Conservation (phyloP, 2,329 filamentous ascomycete species). For the Drechslera avenae region DNA sequence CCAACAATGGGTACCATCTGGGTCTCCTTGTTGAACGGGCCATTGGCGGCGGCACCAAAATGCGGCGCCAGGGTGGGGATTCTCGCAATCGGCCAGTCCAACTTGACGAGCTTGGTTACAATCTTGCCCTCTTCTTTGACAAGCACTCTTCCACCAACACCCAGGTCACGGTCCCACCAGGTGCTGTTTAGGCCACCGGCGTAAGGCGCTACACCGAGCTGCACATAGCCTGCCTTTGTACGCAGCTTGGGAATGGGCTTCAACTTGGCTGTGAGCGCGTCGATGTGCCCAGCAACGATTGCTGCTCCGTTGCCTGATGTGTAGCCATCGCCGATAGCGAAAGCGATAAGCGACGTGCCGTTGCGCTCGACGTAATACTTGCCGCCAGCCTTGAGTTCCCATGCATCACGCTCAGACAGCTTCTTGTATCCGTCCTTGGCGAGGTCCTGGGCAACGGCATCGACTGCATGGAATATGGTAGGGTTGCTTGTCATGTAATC, state of each 20-base stretch:
- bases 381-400: constrained; percentile 80
- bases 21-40: constrained; percentile 83
- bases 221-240: constrained; percentile 82
- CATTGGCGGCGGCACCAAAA: constrained; percentile 74
- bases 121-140: constrained; percentile 83
- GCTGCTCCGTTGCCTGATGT: constrained; percentile 83
- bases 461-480: constrained; percentile 89
- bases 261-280: constrained; percentile 84
- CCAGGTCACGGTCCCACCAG: constrained; percentile 97
- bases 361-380: constrained; percentile 92
- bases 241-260: constrained; percentile 89
- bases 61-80: constrained; percentile 93
- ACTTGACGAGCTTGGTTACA: constrained; percentile 79
- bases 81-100: constrained; percentile 89
- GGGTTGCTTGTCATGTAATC: constrained; percentile 88
- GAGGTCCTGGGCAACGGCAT: constrained; percentile 76
- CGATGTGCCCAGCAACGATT: constrained; percentile 90
- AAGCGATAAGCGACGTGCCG: constrained; percentile 82
- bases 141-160: constrained; percentile 86
- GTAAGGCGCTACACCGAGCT: constrained; percentile 91
- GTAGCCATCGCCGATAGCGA: constrained; percentile 80
- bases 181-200: constrained; percentile 85
- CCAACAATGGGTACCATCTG: constrained; percentile 94
- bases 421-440: constrained; percentile 74
- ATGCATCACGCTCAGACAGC: constrained; percentile 79